A percentile compares a stretch with the other conserved stretches of the same genome.
Evolutionary conservation across 2,329 filamentous ascomycete species (phyloP).

Genomic region (Blastomyces emzantsi): DNA sequence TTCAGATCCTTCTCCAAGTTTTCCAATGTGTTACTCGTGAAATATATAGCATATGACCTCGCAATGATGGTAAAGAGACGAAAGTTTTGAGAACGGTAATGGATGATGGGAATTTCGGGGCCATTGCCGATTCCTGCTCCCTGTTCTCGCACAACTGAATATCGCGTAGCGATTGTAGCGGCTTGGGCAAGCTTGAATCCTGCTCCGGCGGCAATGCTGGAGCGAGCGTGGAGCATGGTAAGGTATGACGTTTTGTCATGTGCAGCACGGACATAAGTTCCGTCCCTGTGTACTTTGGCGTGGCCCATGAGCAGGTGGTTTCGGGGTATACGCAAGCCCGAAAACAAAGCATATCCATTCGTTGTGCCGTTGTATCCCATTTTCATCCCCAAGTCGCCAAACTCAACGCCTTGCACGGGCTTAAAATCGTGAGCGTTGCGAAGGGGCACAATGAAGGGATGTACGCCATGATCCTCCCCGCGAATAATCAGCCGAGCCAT

Average conservation of each 20-base stretch:
- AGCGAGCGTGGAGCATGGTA: constrained; percentile 26
- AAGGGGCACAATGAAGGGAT: constrained; percentile 24
- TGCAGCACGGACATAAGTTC: constrained; percentile 22
- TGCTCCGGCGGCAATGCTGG: constrained; percentile 20
- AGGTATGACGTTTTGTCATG: constrained; percentile 27
- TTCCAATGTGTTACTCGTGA: constrained; percentile 15
- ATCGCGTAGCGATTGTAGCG: constrained; percentile 29
- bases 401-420: constrained; percentile 20
- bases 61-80: constrained; percentile 21
- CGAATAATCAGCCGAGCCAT: constrained; percentile 24
- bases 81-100: constrained; percentile 23
- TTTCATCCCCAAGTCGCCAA: constrained; percentile 24
- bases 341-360: constrained; percentile 29
- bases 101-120: constrained; percentile 19
- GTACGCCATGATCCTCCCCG: constrained; percentile 22
- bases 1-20: constrained; percentile 14
- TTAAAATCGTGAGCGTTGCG: constrained; percentile 20
- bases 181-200: constrained; percentile 26
- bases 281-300: constrained; percentile 21
- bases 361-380: constrained; percentile 23
- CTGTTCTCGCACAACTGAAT: constrained; percentile 20
- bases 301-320: constrained; percentile 25
- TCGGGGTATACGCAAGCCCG: constrained; percentile 27
- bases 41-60: constrained; percentile 22
- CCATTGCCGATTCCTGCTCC: constrained; percentile 17